Evolutionary conservation across 2,329 filamentous ascomycete genomes (phyloP).

Genomic region (Aspergillus bombycis): DNA sequence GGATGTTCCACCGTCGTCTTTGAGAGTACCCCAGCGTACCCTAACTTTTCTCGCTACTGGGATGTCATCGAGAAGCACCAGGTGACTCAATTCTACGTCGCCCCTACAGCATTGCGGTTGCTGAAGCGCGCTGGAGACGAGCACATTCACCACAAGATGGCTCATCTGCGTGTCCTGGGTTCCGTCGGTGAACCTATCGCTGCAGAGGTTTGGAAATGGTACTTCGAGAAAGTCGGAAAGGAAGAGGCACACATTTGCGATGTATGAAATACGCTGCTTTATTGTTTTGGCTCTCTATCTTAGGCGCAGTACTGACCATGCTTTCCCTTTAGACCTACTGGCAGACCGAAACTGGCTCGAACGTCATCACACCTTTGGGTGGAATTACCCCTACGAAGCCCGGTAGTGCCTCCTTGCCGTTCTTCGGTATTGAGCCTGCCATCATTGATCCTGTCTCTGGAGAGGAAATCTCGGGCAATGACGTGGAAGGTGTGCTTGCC

Average conservation of each 20-base stretch:
- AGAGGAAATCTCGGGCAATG: conserved; percentile 89
- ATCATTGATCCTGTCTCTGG: conserved; percentile 97
- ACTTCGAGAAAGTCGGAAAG: conserved; percentile 92
- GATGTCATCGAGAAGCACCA: conserved; percentile 94
- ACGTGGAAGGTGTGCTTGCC: conserved; percentile 93
- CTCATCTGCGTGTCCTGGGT: conserved; percentile 83
- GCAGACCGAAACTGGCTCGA: conserved; percentile 98
- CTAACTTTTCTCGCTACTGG: conserved; percentile 98
- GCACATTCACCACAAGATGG: conserved; percentile 87
- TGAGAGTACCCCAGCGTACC: conserved; percentile 95
- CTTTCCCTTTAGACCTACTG: conserved; percentile 78
- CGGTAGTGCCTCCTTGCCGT: conserved; percentile 90
- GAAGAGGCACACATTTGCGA: conserved; percentile 92
- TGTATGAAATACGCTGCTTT: conserved; percentile 61
- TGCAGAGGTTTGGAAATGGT: conserved; percentile 99
- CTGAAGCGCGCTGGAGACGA: conserved; percentile 95
- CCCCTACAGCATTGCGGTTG: conserved; percentile 87
- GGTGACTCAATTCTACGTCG: conserved; percentile 97
- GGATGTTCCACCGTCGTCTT: conserved; percentile 96
- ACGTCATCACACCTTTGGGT: conserved; percentile 91
- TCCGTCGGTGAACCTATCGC: conserved; percentile 98
- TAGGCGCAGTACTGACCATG: conserved; percentile 10
- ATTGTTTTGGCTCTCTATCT: not conserved
- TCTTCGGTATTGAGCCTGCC: conserved; percentile 96
- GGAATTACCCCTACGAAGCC: conserved; percentile 96